phyloP scores from a whole-genome alignment of 257 asterid species.

The Solanum sejunctum region DNA sequence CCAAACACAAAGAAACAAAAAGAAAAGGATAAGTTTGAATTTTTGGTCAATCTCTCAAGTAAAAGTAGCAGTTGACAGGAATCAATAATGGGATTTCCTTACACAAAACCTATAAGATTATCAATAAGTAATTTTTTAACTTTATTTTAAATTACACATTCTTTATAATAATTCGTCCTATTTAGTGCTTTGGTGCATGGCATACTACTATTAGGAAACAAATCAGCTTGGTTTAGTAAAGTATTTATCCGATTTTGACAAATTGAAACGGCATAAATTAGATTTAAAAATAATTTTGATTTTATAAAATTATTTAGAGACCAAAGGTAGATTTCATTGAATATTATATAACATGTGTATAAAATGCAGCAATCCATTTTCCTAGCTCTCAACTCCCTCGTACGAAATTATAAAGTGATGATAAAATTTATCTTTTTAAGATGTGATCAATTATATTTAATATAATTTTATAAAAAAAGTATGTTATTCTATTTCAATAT shows the following conservation, averaged over 20 bases:
- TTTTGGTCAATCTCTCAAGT: background rate
- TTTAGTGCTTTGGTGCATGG: too few relatives aligned
- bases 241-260: background rate
- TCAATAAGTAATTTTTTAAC: too few relatives aligned
- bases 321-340: too few relatives aligned
- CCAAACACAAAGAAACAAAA: background rate
- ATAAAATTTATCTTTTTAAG: background rate
- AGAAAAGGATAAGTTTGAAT: background rate
- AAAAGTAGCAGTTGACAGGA: background rate
- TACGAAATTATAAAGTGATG: background rate
- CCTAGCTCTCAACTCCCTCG: background rate
- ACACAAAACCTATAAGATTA: background rate
- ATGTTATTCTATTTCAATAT: too few relatives aligned
- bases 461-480: too few relatives aligned
- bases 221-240: background rate
- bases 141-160: background rate
- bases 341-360: background rate
- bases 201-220: background rate
- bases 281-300: background rate
- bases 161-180: background rate
- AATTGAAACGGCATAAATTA: too few relatives aligned
- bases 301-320: background rate
- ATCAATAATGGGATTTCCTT: background rate
- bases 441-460: background rate
- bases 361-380: background rate